Evolutionary conservation across 306 rosid genomes (phyloP).

Genomic region (Biancaea sappan): DNA sequence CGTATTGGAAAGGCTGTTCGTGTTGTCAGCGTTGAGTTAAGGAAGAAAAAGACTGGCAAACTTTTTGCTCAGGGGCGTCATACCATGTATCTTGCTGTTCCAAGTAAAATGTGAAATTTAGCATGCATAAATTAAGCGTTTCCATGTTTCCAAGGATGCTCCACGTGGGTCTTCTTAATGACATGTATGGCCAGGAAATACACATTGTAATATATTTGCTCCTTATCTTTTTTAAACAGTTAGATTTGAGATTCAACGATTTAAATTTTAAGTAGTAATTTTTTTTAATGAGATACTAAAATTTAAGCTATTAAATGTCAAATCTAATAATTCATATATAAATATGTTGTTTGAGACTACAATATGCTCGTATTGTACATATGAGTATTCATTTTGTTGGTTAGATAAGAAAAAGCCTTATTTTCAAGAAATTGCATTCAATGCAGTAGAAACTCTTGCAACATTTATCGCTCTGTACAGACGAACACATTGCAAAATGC

Average conservation of each 20-base stretch:
- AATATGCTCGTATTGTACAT: too few species aligned
- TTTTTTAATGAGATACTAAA: too few species aligned
- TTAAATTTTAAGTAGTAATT: too few species aligned
- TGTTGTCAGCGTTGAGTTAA: constrained; percentile 56
- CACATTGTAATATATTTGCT: too few species aligned
- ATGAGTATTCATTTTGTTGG: not conserved
- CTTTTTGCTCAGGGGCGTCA: constrained; percentile 67
- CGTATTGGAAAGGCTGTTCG: constrained; percentile 55
- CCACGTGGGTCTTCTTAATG: not conserved
- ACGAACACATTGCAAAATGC: not conserved
- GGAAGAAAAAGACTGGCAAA: constrained; percentile 56
- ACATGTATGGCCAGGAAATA: not conserved
- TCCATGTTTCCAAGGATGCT: not conserved
- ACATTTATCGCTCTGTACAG: not conserved
- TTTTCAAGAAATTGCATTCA: not conserved
- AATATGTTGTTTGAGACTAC: too few species aligned
- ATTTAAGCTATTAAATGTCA: too few species aligned
- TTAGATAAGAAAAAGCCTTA: not conserved
- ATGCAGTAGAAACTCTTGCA: not conserved
- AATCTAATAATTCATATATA: too few species aligned
- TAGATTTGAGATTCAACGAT: too few species aligned
- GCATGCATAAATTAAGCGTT: not conserved
- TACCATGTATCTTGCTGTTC: constrained; percentile 51
- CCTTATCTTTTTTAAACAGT: too few species aligned
- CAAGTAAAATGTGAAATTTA: constrained; percentile 48